Percentiles rank a stretch among this genome's conserved stretches.
Conservation (phyloP, 2,329 filamentous ascomycete species). For the Ophiostoma tasmaniense region DNA sequence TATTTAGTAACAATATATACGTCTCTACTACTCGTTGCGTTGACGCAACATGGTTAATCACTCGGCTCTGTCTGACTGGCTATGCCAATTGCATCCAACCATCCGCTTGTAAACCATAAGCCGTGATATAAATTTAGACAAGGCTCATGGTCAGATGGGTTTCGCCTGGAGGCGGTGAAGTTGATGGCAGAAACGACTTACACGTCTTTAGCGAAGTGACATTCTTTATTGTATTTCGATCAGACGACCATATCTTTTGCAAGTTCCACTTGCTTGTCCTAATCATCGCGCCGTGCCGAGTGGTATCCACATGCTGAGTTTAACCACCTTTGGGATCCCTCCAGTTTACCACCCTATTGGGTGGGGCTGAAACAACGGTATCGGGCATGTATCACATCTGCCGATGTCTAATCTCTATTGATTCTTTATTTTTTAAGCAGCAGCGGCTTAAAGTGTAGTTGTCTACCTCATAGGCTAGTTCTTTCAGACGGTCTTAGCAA, state of each 20-base stretch:
- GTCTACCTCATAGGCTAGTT: too few relatives aligned
- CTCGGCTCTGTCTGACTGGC: neutral
- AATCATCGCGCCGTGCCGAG: neutral
- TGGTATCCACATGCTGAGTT: conserved; percentile 4
- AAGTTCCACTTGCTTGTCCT: conserved; percentile 3
- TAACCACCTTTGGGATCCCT: neutral
- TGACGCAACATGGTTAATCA: neutral
- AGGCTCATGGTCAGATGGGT: neutral
- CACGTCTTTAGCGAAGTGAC: neutral
- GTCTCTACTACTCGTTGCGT: neutral
- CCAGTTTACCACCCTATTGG: neutral
- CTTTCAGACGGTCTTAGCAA: too few relatives aligned
- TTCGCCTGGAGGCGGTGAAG: conserved; percentile 8
- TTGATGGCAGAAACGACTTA: conserved; percentile 13
- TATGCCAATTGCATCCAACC: neutral
- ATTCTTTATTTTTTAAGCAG: neutral
- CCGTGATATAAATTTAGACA: neutral
- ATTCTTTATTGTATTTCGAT: neutral
- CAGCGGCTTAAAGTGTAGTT: neutral
- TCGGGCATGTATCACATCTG: neutral
- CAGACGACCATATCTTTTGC: neutral
- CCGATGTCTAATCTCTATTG: neutral
- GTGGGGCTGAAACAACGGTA: neutral
- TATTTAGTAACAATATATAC: neutral
- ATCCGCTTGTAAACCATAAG: neutral